Percentiles rank a stretch among this genome's conserved stretches.
Conservation (phyloP, 495 filamentous ascomycete genomes). For the Tuber microsphaerosporum region DNA sequence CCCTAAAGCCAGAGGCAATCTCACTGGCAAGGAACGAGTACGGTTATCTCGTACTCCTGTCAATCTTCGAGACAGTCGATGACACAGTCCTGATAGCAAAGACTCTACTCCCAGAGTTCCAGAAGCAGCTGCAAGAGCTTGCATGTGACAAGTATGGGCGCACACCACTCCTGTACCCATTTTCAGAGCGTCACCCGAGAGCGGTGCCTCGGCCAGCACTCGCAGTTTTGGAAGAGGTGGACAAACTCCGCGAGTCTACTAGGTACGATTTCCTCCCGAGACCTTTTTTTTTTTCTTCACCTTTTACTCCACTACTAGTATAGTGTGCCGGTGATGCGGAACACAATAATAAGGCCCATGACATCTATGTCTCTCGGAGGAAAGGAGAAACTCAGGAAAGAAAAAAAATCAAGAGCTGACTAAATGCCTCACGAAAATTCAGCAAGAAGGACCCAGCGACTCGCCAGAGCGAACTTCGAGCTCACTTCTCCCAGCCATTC, state of each 20-base stretch:
- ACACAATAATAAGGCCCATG: neutral
- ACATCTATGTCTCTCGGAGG: neutral
- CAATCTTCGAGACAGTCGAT: slow-evolving; percentile 83
- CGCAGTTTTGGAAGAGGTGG: slow-evolving; percentile 63
- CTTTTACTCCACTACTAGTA: neutral
- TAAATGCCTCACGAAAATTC: neutral
- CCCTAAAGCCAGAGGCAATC: slow-evolving; percentile 70
- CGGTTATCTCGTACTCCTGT: slow-evolving; percentile 72
- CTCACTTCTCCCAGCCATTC: slow-evolving; percentile 58
- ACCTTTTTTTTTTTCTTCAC: neutral
- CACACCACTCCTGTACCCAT: slow-evolving; percentile 73
- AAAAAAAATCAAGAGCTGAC: slow-evolving; percentile 11
- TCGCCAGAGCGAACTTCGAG: slow-evolving; percentile 68
- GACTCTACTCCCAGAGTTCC: slow-evolving; percentile 71
- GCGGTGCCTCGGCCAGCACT: slow-evolving; percentile 61
- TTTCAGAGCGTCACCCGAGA: slow-evolving; percentile 63
- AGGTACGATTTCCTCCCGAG: slow-evolving; percentile 19
- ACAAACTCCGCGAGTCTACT: slow-evolving; percentile 64
- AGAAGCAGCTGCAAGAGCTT: slow-evolving; percentile 42
- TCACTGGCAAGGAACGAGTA: slow-evolving; percentile 72
- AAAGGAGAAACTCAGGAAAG: neutral
- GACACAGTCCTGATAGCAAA: slow-evolving; percentile 86
- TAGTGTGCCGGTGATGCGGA: neutral
- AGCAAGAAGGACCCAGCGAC: slow-evolving; percentile 82
- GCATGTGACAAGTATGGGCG: slow-evolving; percentile 50